Percentiles rank a stretch among this genome's conserved stretches.
These are phyloP conservation scores for Mycena belliarum DNA, from an alignment of 768 basidiomycete species.

Conservation along the genomic window DNA sequence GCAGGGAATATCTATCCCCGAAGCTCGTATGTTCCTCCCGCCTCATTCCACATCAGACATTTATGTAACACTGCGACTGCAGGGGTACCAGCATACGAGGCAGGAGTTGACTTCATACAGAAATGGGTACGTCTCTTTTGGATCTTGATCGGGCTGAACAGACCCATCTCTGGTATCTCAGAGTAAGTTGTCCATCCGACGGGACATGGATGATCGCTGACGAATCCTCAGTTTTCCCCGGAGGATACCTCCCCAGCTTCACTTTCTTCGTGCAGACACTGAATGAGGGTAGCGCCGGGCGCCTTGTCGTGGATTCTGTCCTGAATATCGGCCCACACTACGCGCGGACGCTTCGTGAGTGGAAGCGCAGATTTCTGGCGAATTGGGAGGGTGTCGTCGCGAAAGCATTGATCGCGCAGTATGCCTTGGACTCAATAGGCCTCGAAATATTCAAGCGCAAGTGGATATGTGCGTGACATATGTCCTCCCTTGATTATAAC, in stretches of 20 bases:
- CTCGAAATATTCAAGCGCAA: slow-evolving; percentile 19
- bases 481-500: not conserved
- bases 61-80: no score
- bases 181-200: not conserved
- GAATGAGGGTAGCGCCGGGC: slow-evolving; percentile 39
- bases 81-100: slow-evolving; percentile 38
- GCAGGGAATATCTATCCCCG: slow-evolving; percentile 58
- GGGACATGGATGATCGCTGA: slow-evolving; percentile 25
- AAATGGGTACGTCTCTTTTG: slow-evolving; percentile 42
- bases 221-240: slow-evolving; percentile 47
- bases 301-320: slow-evolving; percentile 52
- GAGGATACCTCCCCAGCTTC: slow-evolving; percentile 55
- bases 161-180: not conserved
- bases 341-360: slow-evolving; percentile 58
- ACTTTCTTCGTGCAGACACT: slow-evolving; percentile 43
- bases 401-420: slow-evolving; percentile 44
- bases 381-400: slow-evolving; percentile 45
- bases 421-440: slow-evolving; percentile 23
- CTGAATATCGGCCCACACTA: slow-evolving; percentile 63
- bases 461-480: slow-evolving; percentile 18
- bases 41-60: no score
- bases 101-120: slow-evolving; percentile 53
- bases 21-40: slow-evolving; percentile 36
- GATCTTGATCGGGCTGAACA: not conserved
- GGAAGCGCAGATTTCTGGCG: slow-evolving; percentile 47